Conservation (phyloP, 352 stramenopile species). For the Pythium diclinum region DNA sequence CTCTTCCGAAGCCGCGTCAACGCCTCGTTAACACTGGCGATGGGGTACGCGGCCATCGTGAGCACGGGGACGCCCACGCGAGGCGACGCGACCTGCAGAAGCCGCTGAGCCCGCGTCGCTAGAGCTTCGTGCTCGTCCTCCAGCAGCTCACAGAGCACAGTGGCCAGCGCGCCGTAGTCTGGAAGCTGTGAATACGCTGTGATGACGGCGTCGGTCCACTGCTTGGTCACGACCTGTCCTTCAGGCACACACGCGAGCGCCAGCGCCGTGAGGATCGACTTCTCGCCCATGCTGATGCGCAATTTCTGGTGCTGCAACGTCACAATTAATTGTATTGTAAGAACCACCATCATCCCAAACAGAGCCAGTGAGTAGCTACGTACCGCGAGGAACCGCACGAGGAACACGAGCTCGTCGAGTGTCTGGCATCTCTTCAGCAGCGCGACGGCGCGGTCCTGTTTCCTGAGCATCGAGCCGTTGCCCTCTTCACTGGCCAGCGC, state of each 20-base stretch:
- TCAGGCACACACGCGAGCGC: slow-evolving; percentile 38
- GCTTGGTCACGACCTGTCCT: slow-evolving; percentile 17
- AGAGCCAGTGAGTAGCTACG: slow-evolving; percentile 12
- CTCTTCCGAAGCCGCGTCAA: slow-evolving; percentile 48
- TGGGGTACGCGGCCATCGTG: slow-evolving; percentile 77
- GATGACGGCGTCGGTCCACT: slow-evolving; percentile 63
- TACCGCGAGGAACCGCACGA: slow-evolving; percentile 76
- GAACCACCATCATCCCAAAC: too few species aligned
- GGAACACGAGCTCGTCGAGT: slow-evolving; percentile 52
- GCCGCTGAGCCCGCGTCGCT: slow-evolving; percentile 21
- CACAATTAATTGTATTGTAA: background rate
- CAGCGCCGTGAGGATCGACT: slow-evolving; percentile 70
- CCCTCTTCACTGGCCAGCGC: slow-evolving; percentile 58
- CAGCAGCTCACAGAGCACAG: slow-evolving; percentile 30
- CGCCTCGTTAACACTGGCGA: slow-evolving; percentile 51
- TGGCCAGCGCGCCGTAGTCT: slow-evolving; percentile 52
- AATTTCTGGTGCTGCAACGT: slow-evolving; percentile 70
- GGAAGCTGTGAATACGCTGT: slow-evolving; percentile 67
- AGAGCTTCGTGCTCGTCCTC: slow-evolving; percentile 25
- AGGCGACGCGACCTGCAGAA: slow-evolving; percentile 38
- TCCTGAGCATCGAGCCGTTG: slow-evolving; percentile 47
- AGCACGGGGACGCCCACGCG: slow-evolving; percentile 58
- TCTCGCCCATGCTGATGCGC: slow-evolving; percentile 78
- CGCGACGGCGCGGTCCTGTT: slow-evolving; percentile 57
- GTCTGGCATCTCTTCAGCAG: slow-evolving; percentile 53